These are phyloP conservation scores for Fusarium sublunatum DNA, from an alignment of 2,329 filamentous ascomycete genomes.

Conservation along the genomic window DNA sequence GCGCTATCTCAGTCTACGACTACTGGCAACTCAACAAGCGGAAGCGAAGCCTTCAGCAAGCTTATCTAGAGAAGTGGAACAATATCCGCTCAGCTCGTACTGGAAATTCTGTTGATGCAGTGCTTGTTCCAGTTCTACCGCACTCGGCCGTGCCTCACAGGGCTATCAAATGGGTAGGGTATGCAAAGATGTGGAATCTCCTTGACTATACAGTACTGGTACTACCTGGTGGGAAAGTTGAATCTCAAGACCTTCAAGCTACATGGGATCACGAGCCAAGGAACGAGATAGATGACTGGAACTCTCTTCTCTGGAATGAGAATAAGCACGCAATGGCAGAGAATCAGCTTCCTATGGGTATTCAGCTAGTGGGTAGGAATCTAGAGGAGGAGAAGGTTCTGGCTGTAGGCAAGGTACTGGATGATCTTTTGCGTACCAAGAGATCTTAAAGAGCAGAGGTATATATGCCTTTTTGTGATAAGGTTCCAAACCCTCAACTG, in stretches of 20 bases:
- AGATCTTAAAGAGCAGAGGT: neutral
- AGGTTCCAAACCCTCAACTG: too few relatives aligned
- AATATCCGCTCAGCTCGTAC: conserved; percentile 54
- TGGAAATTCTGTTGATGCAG: conserved; percentile 62
- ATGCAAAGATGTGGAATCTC: conserved; percentile 49
- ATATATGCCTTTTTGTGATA: too few relatives aligned
- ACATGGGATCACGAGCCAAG: conserved; percentile 7
- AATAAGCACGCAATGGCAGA: conserved; percentile 1
- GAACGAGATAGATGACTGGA: conserved; percentile 23
- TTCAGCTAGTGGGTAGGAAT: conserved; percentile 24
- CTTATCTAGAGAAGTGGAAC: conserved; percentile 70
- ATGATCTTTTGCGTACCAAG: conserved; percentile 5
- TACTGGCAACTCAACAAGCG: conserved; percentile 75
- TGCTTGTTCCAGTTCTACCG: conserved; percentile 70
- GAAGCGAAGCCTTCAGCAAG: conserved; percentile 56
- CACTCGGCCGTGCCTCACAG: conserved; percentile 64
- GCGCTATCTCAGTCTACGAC: conserved; percentile 69
- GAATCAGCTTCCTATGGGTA: conserved; percentile 13
- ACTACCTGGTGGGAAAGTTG: conserved; percentile 37
- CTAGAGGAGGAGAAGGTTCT: conserved; percentile 35
- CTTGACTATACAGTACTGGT: conserved; percentile 46
- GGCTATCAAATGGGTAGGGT: conserved; percentile 60
- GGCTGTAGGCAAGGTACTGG: conserved; percentile 21
- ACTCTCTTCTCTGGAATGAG: conserved; percentile 22
- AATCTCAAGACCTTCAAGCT: neutral